Base-by-base conservation (phyloP, 2,329 filamentous ascomycete genomes). In the Dactylonectria estremocensis region DNA sequence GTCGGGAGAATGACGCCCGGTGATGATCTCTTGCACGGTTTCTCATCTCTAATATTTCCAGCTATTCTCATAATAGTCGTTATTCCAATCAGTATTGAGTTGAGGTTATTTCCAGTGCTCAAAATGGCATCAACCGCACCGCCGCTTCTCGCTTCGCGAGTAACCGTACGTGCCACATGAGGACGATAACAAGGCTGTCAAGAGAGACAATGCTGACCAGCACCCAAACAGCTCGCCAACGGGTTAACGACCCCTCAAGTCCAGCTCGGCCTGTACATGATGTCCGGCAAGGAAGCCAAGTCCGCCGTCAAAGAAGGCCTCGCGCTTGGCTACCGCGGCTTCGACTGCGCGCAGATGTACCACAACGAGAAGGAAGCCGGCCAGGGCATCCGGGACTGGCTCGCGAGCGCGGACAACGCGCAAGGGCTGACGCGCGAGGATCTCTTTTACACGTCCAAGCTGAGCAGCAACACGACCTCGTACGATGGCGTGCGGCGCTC, bases 391-490 rank as follows among this genome's bases (percentile, higher is more conserved):
- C 78, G 79, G 3, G 81, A 85, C 20, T 93, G 88, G 72, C 80
- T 93, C 3, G 74, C 80, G 43, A 81, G 83, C 59, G 81, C 81
- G 24, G 80, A 82, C 13, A 89, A 89, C 69, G 82, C 79, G 0
- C 74, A 83, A 0, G 84, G 83, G 0, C 78, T 94, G 31, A 87
- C 84, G 69, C 87, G 93, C 5, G 87, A 91, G 64, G 90, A 95
- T 74, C 84, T 96, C 60, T 93, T 93, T 80, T 95, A 93, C 79
- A 96, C 93, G 0, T 92, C 91, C 40, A 97, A 96, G 82, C 86
- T 96, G 14, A 90, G 89, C 1, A 89, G 86, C 65, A 93, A 91
- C 76, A 83, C 82, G 73, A 85, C 85, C 1, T 86, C 87, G 5
- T 95, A 95, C 78, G 87, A 92, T n/a, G 82, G 84, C 3, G 92